A percentile compares a stretch with the other conserved stretches of the same genome.
phyloP scores from a whole-genome alignment of 805 yeast species.

The Saturnispora dispora region DNA sequence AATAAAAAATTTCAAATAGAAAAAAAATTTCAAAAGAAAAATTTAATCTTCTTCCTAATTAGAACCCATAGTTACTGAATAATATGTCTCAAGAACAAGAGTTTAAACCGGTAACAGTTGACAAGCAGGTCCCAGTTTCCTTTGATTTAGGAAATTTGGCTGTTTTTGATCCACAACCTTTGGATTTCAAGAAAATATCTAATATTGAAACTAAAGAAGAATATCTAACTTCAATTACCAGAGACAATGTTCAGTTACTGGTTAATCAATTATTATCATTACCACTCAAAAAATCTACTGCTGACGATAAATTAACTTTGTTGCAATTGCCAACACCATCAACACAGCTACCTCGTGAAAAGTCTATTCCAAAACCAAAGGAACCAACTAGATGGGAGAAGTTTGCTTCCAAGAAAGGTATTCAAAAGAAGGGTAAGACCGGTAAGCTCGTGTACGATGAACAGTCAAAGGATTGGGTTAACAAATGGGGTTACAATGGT shows the following conservation, averaged over 20 bases:
- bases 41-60: not conserved
- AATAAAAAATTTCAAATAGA: not conserved
- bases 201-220: conserved; percentile 51
- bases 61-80: not conserved
- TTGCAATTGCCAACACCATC: conserved; percentile 78
- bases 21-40: not conserved
- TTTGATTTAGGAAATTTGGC: conserved; percentile 89
- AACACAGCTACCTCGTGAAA: conserved; percentile 85
- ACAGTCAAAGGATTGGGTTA: conserved; percentile 87
- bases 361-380: conserved; percentile 87
- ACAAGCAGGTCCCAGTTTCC: conserved; percentile 80
- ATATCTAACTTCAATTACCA: conserved; percentile 53
- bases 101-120: conserved; percentile 73
- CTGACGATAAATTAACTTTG: conserved; percentile 70
- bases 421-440: conserved; percentile 77
- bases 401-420: conserved; percentile 94
- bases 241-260: conserved; percentile 89
- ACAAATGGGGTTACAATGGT: conserved; percentile 97
- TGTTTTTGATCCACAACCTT: conserved; percentile 81
- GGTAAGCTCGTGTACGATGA: conserved; percentile 90
- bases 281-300: conserved; percentile 71
- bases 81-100: conserved; percentile 8
- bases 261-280: conserved; percentile 84
- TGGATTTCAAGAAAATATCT: conserved; percentile 51
- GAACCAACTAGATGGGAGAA: conserved; percentile 94